Percentiles rank a stretch among this genome's conserved stretches.
phyloP scores from a whole-genome alignment of 192 early-diverging fungal species.

The Coemansia sp. region DNA sequence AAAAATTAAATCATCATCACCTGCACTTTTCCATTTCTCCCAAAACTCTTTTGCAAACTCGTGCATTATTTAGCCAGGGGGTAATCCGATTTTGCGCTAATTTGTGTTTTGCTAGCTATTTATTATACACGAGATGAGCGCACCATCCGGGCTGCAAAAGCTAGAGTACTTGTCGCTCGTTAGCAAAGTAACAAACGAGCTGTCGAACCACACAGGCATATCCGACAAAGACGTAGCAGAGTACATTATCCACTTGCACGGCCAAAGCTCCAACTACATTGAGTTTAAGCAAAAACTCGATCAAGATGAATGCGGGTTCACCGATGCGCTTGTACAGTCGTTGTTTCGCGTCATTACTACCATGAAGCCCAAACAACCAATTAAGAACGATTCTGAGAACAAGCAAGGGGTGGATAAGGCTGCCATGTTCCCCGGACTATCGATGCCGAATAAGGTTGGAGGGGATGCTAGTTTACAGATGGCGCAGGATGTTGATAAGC shows the following conservation, averaged over 20 bases:
- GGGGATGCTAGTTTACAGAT: conserved; percentile 23
- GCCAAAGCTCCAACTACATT: conserved; percentile 59
- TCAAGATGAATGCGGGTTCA: conserved; percentile 78
- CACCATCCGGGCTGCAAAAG: conserved; percentile 57
- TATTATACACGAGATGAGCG: not conserved
- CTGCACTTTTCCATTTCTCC: not conserved
- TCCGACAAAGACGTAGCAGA: conserved; percentile 90
- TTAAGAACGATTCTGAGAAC: not conserved
- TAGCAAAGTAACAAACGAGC: conserved; percentile 85
- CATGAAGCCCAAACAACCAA: conserved; percentile 63
- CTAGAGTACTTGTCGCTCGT: conserved; percentile 90
- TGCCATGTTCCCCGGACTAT: conserved; percentile 77
- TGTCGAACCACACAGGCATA: conserved; percentile 89
- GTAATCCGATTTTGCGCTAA: no score
- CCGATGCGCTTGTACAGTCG: conserved; percentile 76
- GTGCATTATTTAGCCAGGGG: no score
- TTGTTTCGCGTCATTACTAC: conserved; percentile 87
- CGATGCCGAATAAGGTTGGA: conserved; percentile 35
- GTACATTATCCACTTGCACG: conserved; percentile 87
- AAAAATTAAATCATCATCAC: not conserved
- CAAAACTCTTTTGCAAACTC: not conserved
- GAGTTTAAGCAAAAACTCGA: conserved; percentile 70
- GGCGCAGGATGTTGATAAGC: conserved; percentile 34
- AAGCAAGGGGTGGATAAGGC: conserved; percentile 58
- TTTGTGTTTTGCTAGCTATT: no score